Percentiles rank a stretch among this genome's conserved stretches.
Evolutionary conservation across 2,329 filamentous ascomycete species (phyloP).

Genomic region (Diaporthe longicolla): DNA sequence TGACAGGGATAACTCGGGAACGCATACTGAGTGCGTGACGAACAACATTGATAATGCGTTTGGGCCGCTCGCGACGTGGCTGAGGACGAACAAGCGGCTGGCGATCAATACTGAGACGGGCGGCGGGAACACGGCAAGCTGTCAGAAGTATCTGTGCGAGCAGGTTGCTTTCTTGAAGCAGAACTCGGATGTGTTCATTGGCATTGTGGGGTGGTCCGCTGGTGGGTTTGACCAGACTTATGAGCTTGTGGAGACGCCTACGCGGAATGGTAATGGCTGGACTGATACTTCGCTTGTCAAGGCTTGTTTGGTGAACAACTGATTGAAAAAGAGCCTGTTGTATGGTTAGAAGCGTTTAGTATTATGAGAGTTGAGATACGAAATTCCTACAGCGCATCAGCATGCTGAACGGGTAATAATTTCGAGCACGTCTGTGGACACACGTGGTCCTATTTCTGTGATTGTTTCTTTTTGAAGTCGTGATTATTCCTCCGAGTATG

Average conservation of each 20-base stretch:
- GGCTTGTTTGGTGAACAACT: slow-evolving; percentile 43
- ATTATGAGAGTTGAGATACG: no score
- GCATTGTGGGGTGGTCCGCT: slow-evolving; percentile 49
- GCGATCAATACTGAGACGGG: slow-evolving; percentile 55
- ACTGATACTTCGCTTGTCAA: slow-evolving; percentile 44
- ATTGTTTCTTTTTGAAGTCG: neutral
- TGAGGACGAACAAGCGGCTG: slow-evolving; percentile 52
- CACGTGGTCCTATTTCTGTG: neutral
- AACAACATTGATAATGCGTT: slow-evolving; percentile 57
- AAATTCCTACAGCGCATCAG: neutral
- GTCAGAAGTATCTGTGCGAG: slow-evolving; percentile 50
- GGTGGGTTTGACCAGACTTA: slow-evolving; percentile 49
- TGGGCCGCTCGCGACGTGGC: slow-evolving; percentile 52
- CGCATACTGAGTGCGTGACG: slow-evolving; percentile 64
- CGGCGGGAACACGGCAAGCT: slow-evolving; percentile 53
- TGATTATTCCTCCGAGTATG: neutral
- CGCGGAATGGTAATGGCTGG: slow-evolving; percentile 45
- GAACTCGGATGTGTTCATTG: slow-evolving; percentile 52
- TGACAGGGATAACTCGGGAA: slow-evolving; percentile 67
- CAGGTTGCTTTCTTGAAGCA: slow-evolving; percentile 50
- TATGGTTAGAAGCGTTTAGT: neutral
- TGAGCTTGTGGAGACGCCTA: slow-evolving; percentile 49
- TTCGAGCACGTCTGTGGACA: neutral
- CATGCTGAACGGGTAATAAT: neutral
- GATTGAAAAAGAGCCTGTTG: neutral